Percentiles rank a stretch among this genome's conserved stretches.
phyloP scores from a whole-genome alignment of 345 rosid genomes.

The Hirschfeldia incana region DNA sequence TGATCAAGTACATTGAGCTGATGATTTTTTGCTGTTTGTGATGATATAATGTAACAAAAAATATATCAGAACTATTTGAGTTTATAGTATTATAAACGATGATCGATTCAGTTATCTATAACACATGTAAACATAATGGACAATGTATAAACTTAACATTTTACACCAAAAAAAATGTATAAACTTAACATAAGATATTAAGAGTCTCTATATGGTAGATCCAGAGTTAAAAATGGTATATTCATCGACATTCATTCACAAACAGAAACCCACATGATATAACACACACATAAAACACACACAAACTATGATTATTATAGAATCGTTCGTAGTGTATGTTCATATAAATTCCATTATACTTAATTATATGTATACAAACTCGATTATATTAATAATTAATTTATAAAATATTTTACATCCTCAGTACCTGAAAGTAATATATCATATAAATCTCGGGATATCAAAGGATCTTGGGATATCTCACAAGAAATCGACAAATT shows the following conservation, averaged over 20 bases:
- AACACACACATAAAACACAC: slow-evolving; percentile 24
- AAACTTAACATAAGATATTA: not conserved
- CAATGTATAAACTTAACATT: not conserved
- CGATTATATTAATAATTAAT: not conserved
- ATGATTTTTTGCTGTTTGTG: too few species aligned
- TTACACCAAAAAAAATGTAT: not conserved
- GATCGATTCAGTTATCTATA: not conserved
- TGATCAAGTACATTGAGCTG: too few species aligned
- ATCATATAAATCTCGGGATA: slow-evolving; percentile 36
- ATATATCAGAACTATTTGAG: not conserved
- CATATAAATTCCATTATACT: not conserved
- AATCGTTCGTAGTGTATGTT: not conserved
- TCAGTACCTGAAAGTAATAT: not conserved
- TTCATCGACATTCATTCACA: slow-evolving; percentile 15
- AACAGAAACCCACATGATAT: not conserved
- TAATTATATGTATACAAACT: slow-evolving; percentile 5
- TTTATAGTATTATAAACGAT: not conserved
- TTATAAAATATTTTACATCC: slow-evolving; percentile 18
- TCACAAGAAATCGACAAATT: slow-evolving; percentile 29
- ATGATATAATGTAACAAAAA: too few species aligned
- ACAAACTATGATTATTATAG: not conserved
- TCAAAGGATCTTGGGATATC: slow-evolving; percentile 30
- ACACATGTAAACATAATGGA: not conserved
- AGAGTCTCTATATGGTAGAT: not conserved
- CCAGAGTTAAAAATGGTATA: not conserved